Conservation (phyloP, 495 filamentous ascomycete species). For the Xylaria acuta region DNA sequence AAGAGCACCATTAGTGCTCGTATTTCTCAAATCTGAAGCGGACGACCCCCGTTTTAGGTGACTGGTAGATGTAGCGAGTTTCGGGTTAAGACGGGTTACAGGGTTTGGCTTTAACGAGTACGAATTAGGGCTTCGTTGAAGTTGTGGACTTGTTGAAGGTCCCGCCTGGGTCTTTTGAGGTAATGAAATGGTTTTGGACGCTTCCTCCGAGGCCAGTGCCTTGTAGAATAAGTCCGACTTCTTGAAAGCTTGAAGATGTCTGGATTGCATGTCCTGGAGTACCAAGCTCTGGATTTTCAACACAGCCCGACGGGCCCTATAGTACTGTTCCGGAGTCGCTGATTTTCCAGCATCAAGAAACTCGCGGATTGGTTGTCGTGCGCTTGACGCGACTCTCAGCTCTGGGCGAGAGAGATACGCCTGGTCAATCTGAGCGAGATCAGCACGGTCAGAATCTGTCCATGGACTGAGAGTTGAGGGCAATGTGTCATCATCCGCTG, state of each 20-base stretch:
- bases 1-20: slow-evolving; percentile 40
- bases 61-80: slow-evolving; percentile 36
- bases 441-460: slow-evolving; percentile 83
- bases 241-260: slow-evolving; percentile 84
- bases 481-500: slow-evolving; percentile 67
- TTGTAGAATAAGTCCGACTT: slow-evolving; percentile 95
- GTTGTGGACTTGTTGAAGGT: slow-evolving; percentile 38
- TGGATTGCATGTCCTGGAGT: slow-evolving; percentile 79
- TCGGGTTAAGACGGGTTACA: slow-evolving; percentile 47
- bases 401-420: slow-evolving; percentile 84
- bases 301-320: slow-evolving; percentile 80
- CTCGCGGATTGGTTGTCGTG: slow-evolving; percentile 69
- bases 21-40: slow-evolving; percentile 48
- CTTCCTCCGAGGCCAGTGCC: slow-evolving; percentile 87
- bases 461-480: slow-evolving; percentile 70
- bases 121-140: slow-evolving; percentile 43
- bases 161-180: slow-evolving; percentile 30
- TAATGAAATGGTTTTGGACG: slow-evolving; percentile 53
- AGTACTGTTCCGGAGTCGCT: slow-evolving; percentile 82
- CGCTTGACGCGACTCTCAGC: slow-evolving; percentile 73
- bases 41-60: slow-evolving; percentile 51
- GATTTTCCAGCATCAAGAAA: slow-evolving; percentile 79
- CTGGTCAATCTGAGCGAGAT: slow-evolving; percentile 88
- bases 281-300: slow-evolving; percentile 81
- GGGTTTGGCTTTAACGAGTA: slow-evolving; percentile 47